Evolutionary conservation across 345 rosid species (phyloP).

Genomic region (Melaleuca quinquenervia): DNA sequence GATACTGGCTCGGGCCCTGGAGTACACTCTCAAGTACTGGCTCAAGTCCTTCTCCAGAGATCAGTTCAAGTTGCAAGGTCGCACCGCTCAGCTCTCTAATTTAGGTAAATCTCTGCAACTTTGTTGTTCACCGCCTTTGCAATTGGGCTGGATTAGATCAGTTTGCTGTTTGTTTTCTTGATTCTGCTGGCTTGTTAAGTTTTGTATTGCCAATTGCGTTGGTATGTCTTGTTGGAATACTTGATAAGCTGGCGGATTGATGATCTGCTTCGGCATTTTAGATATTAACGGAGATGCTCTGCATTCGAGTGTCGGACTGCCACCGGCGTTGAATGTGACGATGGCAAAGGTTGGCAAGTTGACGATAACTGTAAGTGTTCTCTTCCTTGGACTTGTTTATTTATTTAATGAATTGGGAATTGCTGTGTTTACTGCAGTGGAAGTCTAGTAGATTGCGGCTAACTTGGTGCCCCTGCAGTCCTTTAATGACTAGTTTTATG

Average conservation of each 20-base stretch:
- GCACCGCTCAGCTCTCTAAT: constrained; percentile 83
- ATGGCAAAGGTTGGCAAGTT: constrained; percentile 84
- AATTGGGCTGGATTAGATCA: background rate
- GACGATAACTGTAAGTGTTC: constrained; percentile 58
- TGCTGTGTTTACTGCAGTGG: background rate
- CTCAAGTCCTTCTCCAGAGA: constrained; percentile 97
- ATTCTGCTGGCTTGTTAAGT: background rate
- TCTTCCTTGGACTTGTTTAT: background rate
- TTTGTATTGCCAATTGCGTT: background rate
- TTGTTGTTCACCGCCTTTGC: background rate
- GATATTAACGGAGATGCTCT: constrained; percentile 95
- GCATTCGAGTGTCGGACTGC: constrained; percentile 98
- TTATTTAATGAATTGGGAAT: background rate
- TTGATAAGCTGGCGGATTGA: background rate
- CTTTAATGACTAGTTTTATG: background rate
- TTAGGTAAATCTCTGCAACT: constrained; percentile 24
- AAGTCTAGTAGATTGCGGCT: background rate
- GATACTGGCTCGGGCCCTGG: constrained; percentile 85
- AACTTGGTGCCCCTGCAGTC: background rate
- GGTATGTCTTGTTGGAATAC: background rate
- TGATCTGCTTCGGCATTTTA: constrained; percentile 7
- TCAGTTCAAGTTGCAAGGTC: constrained; percentile 93
- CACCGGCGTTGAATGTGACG: constrained; percentile 80
- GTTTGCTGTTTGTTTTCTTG: background rate
- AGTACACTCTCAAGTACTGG: constrained; percentile 99